Evolutionary conservation across 441 rosid species (phyloP), one percentile per base, ranked within the genome.

Genomic region (Gossypium laxum): DNA sequence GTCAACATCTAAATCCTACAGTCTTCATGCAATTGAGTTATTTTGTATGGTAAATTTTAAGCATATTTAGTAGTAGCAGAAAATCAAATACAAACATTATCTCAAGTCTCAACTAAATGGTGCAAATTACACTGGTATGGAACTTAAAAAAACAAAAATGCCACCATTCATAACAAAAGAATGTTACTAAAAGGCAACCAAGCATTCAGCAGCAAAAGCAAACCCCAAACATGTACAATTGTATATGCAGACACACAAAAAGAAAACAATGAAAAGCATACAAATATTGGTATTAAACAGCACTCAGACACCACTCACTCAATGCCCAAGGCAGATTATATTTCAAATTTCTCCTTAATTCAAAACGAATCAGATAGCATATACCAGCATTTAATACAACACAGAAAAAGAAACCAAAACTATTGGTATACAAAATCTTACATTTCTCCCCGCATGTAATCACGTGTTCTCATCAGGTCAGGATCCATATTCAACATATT

Each of bases 401-500:
- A 55, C 0, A 48, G 30, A 11, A 64, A 76, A 52, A 48, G 30
- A 11, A 64, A 76, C 38, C 5, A 69, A 30, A 14, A 67, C 34
- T 48, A 26, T 11, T 6, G 75, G 32, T 32, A 34, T 32, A 60
- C 18, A 34, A 30, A 70, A 32, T 17, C 89, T 84, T 87, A 95
- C 99, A 95, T 91, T 79, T 73, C 89, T 0, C 78, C 84, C 3
- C 75, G 83, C 84, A 95, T 86, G 65, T 0, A 75, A 12, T 8
- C 28, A 5, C 98, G 87, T 69, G 82, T 82, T 78, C 76, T 78
- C 11, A 45, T 21, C 74, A 92, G 82, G 0, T 92, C 98, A 47
- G 66, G 47, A 32, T 81, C 83, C 74, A 61, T 72, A 59, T 72
- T 43, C 54, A 52, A 64, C 2, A 51, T 18, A 78, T 69, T 80